phyloP scores from a whole-genome alignment of 208 protist species.

The Crithidia thermophila region DNA sequence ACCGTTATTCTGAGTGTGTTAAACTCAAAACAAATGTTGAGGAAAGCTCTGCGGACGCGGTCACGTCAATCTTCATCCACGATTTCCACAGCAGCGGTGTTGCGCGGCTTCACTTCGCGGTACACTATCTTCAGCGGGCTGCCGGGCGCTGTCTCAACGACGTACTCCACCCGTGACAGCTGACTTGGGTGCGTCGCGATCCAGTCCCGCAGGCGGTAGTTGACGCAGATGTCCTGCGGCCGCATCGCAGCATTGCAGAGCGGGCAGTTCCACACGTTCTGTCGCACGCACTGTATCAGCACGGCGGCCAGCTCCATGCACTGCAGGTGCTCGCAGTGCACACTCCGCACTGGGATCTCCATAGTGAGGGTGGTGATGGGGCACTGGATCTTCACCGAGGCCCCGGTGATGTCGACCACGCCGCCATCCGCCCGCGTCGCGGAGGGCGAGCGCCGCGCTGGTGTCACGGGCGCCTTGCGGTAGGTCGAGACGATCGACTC shows the following conservation, averaged over 20 bases:
- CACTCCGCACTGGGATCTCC: constrained; percentile 60
- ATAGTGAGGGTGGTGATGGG: constrained; percentile 69
- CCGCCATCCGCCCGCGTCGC: neutral
- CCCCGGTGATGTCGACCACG: constrained; percentile 54
- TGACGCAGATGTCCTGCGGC: constrained; percentile 62
- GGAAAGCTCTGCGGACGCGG: neutral
- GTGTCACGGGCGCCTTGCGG: neutral
- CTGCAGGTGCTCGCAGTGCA: constrained; percentile 78
- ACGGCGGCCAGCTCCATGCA: constrained; percentile 78
- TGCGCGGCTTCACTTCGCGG: neutral
- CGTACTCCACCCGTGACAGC: constrained; percentile 50
- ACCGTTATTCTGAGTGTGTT: too few relatives aligned
- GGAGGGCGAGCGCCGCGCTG: neutral
- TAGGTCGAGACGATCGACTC: constrained; percentile 53
- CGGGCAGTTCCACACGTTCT: constrained; percentile 89
- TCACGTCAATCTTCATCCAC: constrained; percentile 25
- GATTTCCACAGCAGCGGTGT: constrained; percentile 14
- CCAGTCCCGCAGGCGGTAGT: constrained; percentile 82
- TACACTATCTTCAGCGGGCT: constrained; percentile 17
- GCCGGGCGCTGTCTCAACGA: constrained; percentile 47
- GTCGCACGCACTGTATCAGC: constrained; percentile 57
- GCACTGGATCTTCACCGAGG: constrained; percentile 57
- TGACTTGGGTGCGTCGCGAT: constrained; percentile 41
- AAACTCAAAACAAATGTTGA: neutral
- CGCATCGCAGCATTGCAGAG: constrained; percentile 65